Evolutionary conservation across 495 filamentous ascomycete genomes (phyloP), one percentile per base, ranked within the genome.

Genomic region (Aspergillus bertholletiae): DNA sequence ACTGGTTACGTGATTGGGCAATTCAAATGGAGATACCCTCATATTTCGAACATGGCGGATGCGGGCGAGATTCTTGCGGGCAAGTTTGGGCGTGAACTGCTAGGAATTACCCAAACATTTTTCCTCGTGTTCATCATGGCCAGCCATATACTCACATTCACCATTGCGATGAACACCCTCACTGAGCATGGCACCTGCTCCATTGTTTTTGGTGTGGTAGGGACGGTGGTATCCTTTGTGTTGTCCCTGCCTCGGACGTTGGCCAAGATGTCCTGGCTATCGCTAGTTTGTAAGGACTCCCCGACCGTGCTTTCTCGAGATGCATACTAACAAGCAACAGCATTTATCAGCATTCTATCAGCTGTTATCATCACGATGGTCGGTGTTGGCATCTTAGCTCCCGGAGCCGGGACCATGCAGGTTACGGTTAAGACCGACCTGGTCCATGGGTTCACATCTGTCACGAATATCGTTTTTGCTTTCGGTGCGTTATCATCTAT

Each of bases 1-100:
- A 89, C 87, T 20, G 87, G 87, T 58, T 89, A 85, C 55, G 80
- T 88, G 43, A 81, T 93, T 55, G 88, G 85, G 24, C 86, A 90
- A 44, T 64, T 60, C 87, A 4, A 52, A 49, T 58, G 54, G 49
- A 75, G 74, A 30, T 84, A 85, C 60, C 88, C 69, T 18, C 73
- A 86, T 26, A 81, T 92, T 22, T 73, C 84, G 56, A 83, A 84
- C 68, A 85, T 92, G 66, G 84, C 84, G 18, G 88, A 94, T 61
- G 88, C 83, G 3, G 85, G 85, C 12, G 70, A 82, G 18, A 67
- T 94, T 44, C 76, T 91, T 28, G 74, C 84, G 61, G 88, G 87
- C 7, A 67, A 58, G 6, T 66, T 83, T 28, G 87, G 88, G 0
- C 83, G 84, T 47, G 83, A 86, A 62, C 55, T 90, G n/a, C 70